These are phyloP conservation scores for Gossypioides kirkii DNA, from an alignment of 345 rosid species.

Conservation along the genomic window DNA sequence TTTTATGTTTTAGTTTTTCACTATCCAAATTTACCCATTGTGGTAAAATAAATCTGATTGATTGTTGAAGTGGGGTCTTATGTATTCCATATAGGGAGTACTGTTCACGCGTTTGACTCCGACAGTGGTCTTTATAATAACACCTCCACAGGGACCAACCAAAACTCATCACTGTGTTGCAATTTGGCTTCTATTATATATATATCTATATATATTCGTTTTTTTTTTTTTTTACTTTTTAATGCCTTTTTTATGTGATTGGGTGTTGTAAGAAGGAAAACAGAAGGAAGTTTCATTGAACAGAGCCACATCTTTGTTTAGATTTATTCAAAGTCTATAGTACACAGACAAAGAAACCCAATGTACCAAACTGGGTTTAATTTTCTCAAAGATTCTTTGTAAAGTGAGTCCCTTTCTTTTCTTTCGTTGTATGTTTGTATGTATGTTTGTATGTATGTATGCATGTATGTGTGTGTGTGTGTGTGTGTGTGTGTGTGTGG, in stretches of 20 bases:
- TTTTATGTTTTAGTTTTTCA: not conserved
- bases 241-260: constrained; percentile 4
- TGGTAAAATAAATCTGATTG: constrained; percentile 22
- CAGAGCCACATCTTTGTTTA: constrained; percentile 14
- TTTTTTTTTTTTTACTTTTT: not conserved
- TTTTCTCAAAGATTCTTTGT: constrained; percentile 21
- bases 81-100: constrained; percentile 8
- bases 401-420: constrained; percentile 34
- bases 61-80: constrained; percentile 16
- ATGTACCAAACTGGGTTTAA: constrained; percentile 15
- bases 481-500: no score
- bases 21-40: not conserved
- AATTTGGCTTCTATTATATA: constrained; percentile 2
- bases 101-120: constrained; percentile 19
- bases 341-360: constrained; percentile 18
- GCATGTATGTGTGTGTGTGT: no score
- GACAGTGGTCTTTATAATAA: constrained; percentile 1
- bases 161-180: constrained; percentile 1
- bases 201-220: not conserved
- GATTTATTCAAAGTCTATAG: constrained; percentile 20
- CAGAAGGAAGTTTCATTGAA: constrained; percentile 23
- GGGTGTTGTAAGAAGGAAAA: constrained; percentile 17
- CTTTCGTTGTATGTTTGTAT: not conserved
- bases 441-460: no score
- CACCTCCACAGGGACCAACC: not conserved